A percentile compares a stretch with the other conserved stretches of the same genome.
phyloP scores from a whole-genome alignment of 2,329 filamentous ascomycete species.

The Septoria petroselini region DNA sequence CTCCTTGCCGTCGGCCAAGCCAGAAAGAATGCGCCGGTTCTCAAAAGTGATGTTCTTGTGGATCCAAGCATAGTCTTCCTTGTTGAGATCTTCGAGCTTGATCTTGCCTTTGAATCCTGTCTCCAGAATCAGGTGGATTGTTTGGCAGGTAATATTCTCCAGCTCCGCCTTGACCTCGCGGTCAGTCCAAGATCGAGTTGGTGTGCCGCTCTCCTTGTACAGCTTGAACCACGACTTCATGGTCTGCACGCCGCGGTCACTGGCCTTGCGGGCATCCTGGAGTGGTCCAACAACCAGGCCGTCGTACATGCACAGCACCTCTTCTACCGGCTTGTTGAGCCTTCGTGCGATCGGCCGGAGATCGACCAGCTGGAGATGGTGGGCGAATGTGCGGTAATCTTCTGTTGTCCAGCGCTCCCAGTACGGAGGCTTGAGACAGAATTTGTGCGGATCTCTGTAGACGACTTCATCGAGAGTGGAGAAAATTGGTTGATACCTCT shows the following conservation, averaged over 20 bases:
- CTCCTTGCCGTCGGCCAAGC: not conserved
- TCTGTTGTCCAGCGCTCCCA: constrained; percentile 24
- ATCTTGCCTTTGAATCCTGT: constrained; percentile 9
- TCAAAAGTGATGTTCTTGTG: constrained; percentile 4
- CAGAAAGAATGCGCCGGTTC: constrained; percentile 11
- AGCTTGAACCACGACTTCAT: constrained; percentile 17
- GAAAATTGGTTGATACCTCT: constrained; percentile 10
- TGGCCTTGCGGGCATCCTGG: constrained; percentile 20
- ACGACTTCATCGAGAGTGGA: constrained; percentile 12
- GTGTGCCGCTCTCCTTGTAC: constrained; percentile 10
- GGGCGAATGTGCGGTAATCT: constrained; percentile 21
- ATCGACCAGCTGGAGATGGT: constrained; percentile 21
- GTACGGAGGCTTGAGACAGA: constrained; percentile 26
- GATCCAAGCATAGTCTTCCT: constrained; percentile 6
- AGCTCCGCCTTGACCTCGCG: constrained; percentile 9
- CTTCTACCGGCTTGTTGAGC: constrained; percentile 24
- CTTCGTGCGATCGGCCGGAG: constrained; percentile 18
- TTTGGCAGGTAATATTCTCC: not conserved
- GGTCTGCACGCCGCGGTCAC: constrained; percentile 18
- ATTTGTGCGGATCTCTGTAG: constrained; percentile 20
- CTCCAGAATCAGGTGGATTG: constrained; percentile 12
- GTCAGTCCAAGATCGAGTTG: constrained; percentile 11
- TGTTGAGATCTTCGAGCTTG: constrained; percentile 3
- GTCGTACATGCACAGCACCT: constrained; percentile 23
- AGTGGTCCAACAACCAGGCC: constrained; percentile 23